phyloP scores from a whole-genome alignment of 768 basidiomycete species.

The Boletus insuetus region DNA sequence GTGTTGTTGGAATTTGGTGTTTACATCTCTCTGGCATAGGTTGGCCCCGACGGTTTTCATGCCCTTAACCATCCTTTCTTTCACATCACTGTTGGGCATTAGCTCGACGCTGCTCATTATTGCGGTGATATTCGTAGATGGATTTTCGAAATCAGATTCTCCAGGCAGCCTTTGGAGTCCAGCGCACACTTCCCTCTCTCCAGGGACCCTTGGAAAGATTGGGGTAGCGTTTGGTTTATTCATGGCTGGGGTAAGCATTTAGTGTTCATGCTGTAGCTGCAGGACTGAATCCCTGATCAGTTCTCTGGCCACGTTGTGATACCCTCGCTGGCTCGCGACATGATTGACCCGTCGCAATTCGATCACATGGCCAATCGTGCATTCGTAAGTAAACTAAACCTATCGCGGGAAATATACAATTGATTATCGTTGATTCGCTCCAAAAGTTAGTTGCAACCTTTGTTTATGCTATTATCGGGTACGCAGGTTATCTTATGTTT shows the following conservation, averaged over 20 bases:
- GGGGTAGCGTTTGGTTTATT: conserved; percentile 86
- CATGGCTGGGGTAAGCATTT: conserved; percentile 75
- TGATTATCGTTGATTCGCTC: neutral
- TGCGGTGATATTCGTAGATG: conserved; percentile 77
- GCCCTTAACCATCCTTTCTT: conserved; percentile 82
- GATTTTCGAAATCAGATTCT: conserved; percentile 62
- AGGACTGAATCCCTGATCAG: conserved; percentile 31
- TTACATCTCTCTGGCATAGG: conserved; percentile 37
- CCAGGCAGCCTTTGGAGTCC: conserved; percentile 84
- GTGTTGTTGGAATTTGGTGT: neutral
- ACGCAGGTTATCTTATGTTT: conserved; percentile 90
- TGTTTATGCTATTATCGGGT: conserved; percentile 67
- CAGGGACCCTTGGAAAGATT: conserved; percentile 53
- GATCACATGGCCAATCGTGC: conserved; percentile 81
- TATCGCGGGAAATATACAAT: neutral
- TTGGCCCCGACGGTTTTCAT: conserved; percentile 83
- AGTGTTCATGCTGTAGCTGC: neutral
- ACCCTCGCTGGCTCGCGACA: conserved; percentile 86
- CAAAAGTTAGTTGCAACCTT: conserved; percentile 58
- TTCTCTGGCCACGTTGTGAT: conserved; percentile 93
- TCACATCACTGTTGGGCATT: conserved; percentile 85
- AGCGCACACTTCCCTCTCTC: conserved; percentile 60
- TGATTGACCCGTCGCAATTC: conserved; percentile 80
- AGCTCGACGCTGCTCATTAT: conserved; percentile 75
- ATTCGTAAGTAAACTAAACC: conserved; percentile 55